A percentile compares a stretch with the other conserved stretches of the same genome.
Conservation (phyloP, 2,329 filamentous ascomycete genomes). For the Arthrobotrys sinensis region DNA sequence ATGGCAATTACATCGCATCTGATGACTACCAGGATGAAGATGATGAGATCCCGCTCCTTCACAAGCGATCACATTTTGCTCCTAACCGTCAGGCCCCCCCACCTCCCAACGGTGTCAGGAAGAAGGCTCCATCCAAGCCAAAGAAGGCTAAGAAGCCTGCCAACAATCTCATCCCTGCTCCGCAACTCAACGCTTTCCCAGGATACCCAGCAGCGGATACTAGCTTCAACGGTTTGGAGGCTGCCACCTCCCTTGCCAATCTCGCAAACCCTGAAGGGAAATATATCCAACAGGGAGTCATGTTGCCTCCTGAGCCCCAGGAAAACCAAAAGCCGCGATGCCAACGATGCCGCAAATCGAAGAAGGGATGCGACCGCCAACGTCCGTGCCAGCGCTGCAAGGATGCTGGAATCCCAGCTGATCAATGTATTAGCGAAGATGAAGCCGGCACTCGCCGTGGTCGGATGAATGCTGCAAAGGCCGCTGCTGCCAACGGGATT, state of each 20-base stretch:
- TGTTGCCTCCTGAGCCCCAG: slow-evolving; percentile 56
- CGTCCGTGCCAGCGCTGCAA: slow-evolving; percentile 95
- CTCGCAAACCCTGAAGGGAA: slow-evolving; percentile 58
- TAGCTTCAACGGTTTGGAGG: slow-evolving; percentile 59
- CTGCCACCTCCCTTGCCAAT: slow-evolving; percentile 54
- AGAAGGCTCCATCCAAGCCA: slow-evolving; percentile 67
- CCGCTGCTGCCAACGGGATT: slow-evolving; percentile 69
- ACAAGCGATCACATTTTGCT: slow-evolving; percentile 69
- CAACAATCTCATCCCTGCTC: slow-evolving; percentile 60
- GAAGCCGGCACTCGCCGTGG: slow-evolving; percentile 98
- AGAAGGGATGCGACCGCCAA: slow-evolving; percentile 98
- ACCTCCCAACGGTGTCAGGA: slow-evolving; percentile 62
- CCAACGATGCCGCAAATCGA: slow-evolving; percentile 98
- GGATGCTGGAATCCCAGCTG: slow-evolving; percentile 92
- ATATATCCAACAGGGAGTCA: slow-evolving; percentile 54
- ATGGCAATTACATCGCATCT: slow-evolving; percentile 65
- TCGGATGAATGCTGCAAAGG: slow-evolving; percentile 84
- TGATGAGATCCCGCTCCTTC: slow-evolving; percentile 70
- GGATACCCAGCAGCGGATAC: slow-evolving; percentile 51
- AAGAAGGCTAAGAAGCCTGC: slow-evolving; percentile 71
- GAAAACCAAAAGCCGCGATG: slow-evolving; percentile 92
- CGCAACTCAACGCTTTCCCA: slow-evolving; percentile 59
- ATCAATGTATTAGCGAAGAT: slow-evolving; percentile 96
- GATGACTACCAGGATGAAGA: slow-evolving; percentile 67
- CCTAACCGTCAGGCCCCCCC: slow-evolving; percentile 68